A percentile compares a stretch with the other conserved stretches of the same genome.
These are phyloP conservation scores for Aspergillus indologenus DNA, from an alignment of 495 filamentous ascomycete species.

Conservation along the genomic window DNA sequence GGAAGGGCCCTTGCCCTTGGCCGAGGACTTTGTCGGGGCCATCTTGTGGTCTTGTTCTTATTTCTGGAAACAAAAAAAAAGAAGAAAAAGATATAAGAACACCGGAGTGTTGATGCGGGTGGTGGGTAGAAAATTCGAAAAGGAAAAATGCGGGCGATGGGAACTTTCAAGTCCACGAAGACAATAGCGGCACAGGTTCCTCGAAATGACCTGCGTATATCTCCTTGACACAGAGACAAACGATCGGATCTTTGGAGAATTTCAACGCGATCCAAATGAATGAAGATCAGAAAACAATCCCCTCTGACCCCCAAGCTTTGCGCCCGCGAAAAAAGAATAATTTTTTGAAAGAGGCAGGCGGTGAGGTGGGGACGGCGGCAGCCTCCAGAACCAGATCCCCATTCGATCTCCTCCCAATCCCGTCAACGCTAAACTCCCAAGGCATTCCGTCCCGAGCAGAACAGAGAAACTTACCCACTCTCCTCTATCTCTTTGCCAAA, in stretches of 20 bases:
- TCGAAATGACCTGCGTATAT: neutral
- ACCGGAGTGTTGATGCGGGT: neutral
- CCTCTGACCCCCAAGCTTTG: neutral
- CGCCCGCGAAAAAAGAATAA: slow-evolving; percentile 28
- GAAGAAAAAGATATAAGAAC: no score
- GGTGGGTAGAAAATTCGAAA: slow-evolving; percentile 7
- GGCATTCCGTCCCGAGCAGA: slow-evolving; percentile 11
- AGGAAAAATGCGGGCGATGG: no score
- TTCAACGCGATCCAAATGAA: neutral
- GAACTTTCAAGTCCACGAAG: neutral
- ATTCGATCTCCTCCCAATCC: slow-evolving; percentile 16
- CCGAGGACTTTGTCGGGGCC: slow-evolving; percentile 36
- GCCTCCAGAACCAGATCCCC: slow-evolving; percentile 33
- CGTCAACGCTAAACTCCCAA: slow-evolving; percentile 19
- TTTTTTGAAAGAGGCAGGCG: slow-evolving; percentile 48
- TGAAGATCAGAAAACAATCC: slow-evolving; percentile 9
- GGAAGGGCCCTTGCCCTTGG: slow-evolving; percentile 24
- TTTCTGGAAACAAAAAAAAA: no score
- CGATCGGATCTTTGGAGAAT: neutral
- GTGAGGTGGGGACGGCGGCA: slow-evolving; percentile 27
- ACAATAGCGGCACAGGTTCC: slow-evolving; percentile 6
- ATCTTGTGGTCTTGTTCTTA: slow-evolving; percentile 21
- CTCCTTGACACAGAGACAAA: neutral
- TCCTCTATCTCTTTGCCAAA: slow-evolving; percentile 18
- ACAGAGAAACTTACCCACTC: slow-evolving; percentile 11